Evolutionary conservation across 805 yeast species (phyloP), one percentile per base, ranked within the genome.

Genomic region (Millerozyma acaciae): DNA sequence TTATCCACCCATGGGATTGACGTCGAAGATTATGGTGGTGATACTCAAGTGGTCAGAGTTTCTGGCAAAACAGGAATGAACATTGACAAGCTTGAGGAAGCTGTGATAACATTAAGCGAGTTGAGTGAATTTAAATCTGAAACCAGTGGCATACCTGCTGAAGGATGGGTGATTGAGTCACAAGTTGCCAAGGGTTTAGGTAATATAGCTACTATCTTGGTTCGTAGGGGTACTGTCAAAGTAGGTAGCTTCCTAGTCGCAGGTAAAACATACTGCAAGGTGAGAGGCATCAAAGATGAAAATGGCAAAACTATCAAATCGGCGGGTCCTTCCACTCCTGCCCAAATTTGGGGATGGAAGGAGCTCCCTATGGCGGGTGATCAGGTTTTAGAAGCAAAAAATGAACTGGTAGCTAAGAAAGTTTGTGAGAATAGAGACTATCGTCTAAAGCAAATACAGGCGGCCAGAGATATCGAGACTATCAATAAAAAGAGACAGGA

Each of bases 1-100:
- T 67, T 93, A 37, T 77, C 94, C 1, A 64, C 74, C 0, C 66
- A 84, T 37, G 96, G 78, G 4, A 78, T 93, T 9, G 90, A 84
- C 39, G 81, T 86, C 18, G 98, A 93, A 52, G 89, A 83, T 42
- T 85, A 82, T 50, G 98, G 98, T 36, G 98, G 98, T 34, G 97
- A 93, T 25, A 80, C 88, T 4, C 97, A 88, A 52, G 81, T 85
- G 0, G 87, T 93, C 2, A 75, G 76, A 32, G 90, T 93, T 1
- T 84, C 95, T 22, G 97, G 95, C 0, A 76, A 81, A 38, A 84
- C 96, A 0, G 96, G 97, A 0, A 60, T 80, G 42, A 93, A 93
- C 39, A 88, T 93, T 82, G 90, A 84, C 42, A 78, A 84, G 32
- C 65, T 93, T 18, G 96, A 89, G 53, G 96, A 90, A 56, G 85